phyloP scores from a whole-genome alignment of 441 rosid species.

The Populus trichocarpa region DNA sequence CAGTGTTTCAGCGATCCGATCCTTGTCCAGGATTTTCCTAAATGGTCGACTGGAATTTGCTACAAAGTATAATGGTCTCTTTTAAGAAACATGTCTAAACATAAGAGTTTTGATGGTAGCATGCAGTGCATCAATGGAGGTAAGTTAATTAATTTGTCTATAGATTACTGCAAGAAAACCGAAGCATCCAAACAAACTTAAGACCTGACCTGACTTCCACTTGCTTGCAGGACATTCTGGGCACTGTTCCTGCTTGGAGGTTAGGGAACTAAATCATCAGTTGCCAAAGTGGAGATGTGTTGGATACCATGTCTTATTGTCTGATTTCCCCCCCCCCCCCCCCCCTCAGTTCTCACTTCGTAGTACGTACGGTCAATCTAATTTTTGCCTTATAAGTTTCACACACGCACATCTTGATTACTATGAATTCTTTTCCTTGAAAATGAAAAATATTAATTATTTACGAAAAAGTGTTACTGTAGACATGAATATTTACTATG shows the following conservation, averaged over 20 bases:
- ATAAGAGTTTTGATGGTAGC: not conserved
- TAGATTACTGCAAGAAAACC: not conserved
- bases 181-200: not conserved
- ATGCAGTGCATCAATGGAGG: not conserved
- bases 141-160: not conserved
- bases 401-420: not conserved
- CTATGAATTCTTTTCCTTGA: no score
- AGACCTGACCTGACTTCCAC: not conserved
- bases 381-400: not conserved
- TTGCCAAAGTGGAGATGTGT: conserved; percentile 15
- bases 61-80: not conserved
- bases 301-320: not conserved
- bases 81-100: not conserved
- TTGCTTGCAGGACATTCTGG: conserved; percentile 1
- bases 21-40: not conserved
- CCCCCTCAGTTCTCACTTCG: not conserved
- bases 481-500: no score
- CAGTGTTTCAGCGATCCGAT: not conserved
- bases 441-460: no score
- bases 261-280: conserved; percentile 26
- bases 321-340: not conserved
- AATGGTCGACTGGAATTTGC: not conserved
- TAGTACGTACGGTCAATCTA: not conserved
- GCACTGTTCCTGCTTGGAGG: conserved; percentile 9
- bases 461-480: no score